phyloP scores from a whole-genome alignment of 1,284 basidiomycete genomes.

The Malassezia obtusa region DNA sequence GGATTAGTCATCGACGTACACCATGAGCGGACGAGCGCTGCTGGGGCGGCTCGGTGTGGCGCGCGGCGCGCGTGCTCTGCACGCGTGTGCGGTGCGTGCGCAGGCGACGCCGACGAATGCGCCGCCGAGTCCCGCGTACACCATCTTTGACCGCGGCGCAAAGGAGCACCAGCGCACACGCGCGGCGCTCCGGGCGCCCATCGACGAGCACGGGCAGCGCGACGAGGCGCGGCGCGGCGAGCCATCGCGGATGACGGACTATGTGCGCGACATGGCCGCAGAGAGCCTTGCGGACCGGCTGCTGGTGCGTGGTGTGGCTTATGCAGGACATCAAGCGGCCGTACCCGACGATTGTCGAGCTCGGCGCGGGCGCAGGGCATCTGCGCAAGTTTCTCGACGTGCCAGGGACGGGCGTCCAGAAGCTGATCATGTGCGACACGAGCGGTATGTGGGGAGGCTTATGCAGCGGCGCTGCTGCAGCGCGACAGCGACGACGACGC shows the following conservation, averaged over 20 bases:
- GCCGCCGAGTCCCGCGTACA: conserved; percentile 34
- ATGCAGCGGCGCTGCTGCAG: conserved; percentile 19
- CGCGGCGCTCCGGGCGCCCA: conserved; percentile 58
- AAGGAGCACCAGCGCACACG: conserved; percentile 73
- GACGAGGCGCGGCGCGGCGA: conserved; percentile 27
- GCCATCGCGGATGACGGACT: conserved; percentile 72
- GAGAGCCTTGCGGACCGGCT: conserved; percentile 82
- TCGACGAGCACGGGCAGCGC: conserved; percentile 37
- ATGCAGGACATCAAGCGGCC: conserved; percentile 68
- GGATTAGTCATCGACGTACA: neutral
- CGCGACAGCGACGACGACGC: conserved; percentile 30
- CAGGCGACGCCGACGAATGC: conserved; percentile 2
- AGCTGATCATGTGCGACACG: conserved; percentile 76
- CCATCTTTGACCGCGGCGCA: conserved; percentile 72
- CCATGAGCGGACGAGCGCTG: neutral
- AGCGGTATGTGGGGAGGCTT: conserved; percentile 49
- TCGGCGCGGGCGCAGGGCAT: conserved; percentile 90
- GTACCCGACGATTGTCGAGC: conserved; percentile 70
- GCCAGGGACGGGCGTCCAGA: conserved; percentile 57
- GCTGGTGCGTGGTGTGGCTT: conserved; percentile 57
- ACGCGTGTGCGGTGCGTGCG: neutral
- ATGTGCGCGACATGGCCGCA: conserved; percentile 79
- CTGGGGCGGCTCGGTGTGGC: neutral
- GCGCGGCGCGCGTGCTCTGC: neutral
- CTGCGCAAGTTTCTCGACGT: conserved; percentile 72